Conservation (phyloP, 1,284 basidiomycete species). For the Ceratobasidium sp. region DNA sequence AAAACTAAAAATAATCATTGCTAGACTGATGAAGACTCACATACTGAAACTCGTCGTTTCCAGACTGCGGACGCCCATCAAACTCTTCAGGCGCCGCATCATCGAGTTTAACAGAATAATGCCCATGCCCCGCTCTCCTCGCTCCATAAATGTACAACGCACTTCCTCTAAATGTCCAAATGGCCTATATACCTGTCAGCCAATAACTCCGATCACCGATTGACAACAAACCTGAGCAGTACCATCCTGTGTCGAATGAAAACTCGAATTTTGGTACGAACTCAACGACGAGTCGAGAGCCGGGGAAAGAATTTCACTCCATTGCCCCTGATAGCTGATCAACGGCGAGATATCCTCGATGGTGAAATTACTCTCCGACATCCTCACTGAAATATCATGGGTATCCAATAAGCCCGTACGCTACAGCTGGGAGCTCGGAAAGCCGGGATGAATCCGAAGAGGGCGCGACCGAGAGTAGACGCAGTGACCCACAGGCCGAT, state of each 20-base stretch:
- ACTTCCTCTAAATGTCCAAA: conserved; percentile 16
- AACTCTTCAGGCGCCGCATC: conserved; percentile 1
- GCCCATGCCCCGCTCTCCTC: conserved; percentile 14
- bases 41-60: conserved; percentile 1
- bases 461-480: background rate
- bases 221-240: background rate
- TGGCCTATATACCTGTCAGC: background rate
- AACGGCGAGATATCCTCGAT: conserved; percentile 22
- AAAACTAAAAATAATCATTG: background rate
- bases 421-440: background rate
- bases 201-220: background rate
- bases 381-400: background rate
- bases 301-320: conserved; percentile 2
- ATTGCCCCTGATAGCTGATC: conserved; percentile 11
- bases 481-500: background rate
- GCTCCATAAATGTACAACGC: conserved; percentile 32
- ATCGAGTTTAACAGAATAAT: conserved; percentile 21
- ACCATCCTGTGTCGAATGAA: background rate
- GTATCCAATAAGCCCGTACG: background rate
- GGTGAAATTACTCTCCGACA: conserved; percentile 17
- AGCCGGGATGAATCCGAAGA: background rate
- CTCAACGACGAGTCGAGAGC: background rate
- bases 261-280: conserved; percentile 7
- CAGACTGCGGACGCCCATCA: conserved; percentile 14
- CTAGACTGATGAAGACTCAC: background rate